Evolutionary conservation across 495 filamentous ascomycete species (phyloP).

Genomic region (Monascus purpureus): DNA sequence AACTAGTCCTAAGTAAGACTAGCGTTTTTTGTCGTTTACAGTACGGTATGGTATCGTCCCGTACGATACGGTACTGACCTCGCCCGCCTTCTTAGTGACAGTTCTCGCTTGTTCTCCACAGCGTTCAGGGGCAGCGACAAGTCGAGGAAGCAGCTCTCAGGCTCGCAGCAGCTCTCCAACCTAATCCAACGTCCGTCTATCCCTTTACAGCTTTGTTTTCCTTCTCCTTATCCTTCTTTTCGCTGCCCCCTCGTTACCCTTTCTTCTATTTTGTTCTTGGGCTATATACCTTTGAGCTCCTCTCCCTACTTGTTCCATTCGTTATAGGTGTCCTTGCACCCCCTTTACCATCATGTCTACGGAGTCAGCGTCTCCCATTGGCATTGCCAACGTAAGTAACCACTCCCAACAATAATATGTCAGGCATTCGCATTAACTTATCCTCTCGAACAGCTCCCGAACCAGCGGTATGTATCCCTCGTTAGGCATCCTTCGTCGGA

Average conservation of each 20-base stretch:
- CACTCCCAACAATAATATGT: not conserved
- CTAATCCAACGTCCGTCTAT: too few relatives aligned
- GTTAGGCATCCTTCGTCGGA: not conserved
- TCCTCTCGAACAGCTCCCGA: constrained; percentile 48
- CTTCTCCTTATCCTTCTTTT: not conserved
- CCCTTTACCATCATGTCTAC: constrained; percentile 51
- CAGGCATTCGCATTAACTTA: constrained; percentile 8
- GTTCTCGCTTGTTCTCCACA: not conserved
- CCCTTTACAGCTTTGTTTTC: not conserved
- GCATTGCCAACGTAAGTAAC: constrained; percentile 85
- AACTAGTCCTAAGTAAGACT: constrained; percentile 7
- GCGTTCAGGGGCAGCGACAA: constrained; percentile 4
- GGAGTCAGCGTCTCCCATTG: constrained; percentile 87
- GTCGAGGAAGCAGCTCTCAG: constrained; percentile 1
- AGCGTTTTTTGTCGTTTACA: not conserved
- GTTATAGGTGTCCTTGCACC: constrained; percentile 4
- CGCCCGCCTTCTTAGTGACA: not conserved
- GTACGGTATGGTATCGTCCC: not conserved
- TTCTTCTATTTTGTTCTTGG: not conserved
- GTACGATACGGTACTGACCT: too few relatives aligned
- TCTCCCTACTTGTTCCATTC: too few relatives aligned
- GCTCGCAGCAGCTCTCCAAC: constrained; percentile 15
- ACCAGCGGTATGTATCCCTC: constrained; percentile 53
- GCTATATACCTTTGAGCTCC: too few relatives aligned
- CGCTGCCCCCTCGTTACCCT: constrained; percentile 1